phyloP scores from a whole-genome alignment of 257 asterid species.

The Eucommia ulmoides region DNA sequence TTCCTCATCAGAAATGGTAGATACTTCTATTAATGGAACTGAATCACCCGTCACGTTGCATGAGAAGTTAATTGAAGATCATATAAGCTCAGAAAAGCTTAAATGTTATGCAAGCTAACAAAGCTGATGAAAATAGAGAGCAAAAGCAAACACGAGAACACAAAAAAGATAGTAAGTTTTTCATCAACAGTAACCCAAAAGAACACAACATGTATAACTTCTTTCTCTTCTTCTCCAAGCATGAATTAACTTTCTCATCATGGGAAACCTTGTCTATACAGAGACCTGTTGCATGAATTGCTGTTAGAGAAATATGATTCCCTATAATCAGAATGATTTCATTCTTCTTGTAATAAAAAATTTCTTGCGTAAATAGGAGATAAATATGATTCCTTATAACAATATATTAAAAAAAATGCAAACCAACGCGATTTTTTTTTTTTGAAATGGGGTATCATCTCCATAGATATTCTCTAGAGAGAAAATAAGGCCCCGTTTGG shows the following conservation, averaged over 20 bases:
- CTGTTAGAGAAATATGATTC: too few species aligned
- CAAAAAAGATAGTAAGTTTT: constrained; percentile 36
- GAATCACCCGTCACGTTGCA: constrained; percentile 50
- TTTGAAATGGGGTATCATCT: too few species aligned
- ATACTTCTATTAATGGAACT: constrained; percentile 16
- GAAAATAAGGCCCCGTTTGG: too few species aligned
- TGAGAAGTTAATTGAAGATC: constrained; percentile 11
- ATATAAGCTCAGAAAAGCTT: constrained; percentile 5
- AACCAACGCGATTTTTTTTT: too few species aligned
- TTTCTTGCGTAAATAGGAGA: too few species aligned
- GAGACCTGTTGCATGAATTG: constrained; percentile 35
- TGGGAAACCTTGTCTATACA: constrained; percentile 65
- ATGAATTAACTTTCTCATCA: constrained; percentile 33
- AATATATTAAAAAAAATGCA: too few species aligned
- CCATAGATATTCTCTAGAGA: too few species aligned
- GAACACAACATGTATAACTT: constrained; percentile 70
- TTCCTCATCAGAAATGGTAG: constrained; percentile 35
- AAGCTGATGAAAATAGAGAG: background rate
- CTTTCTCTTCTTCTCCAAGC: constrained; percentile 62
- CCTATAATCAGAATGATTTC: too few species aligned
- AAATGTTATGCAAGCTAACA: background rate
- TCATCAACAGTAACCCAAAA: constrained; percentile 72
- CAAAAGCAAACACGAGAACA: background rate
- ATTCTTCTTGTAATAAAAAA: too few species aligned
- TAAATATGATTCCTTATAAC: too few species aligned